phyloP scores from a whole-genome alignment of 208 protist species.

The Entamoeba invadens region DNA sequence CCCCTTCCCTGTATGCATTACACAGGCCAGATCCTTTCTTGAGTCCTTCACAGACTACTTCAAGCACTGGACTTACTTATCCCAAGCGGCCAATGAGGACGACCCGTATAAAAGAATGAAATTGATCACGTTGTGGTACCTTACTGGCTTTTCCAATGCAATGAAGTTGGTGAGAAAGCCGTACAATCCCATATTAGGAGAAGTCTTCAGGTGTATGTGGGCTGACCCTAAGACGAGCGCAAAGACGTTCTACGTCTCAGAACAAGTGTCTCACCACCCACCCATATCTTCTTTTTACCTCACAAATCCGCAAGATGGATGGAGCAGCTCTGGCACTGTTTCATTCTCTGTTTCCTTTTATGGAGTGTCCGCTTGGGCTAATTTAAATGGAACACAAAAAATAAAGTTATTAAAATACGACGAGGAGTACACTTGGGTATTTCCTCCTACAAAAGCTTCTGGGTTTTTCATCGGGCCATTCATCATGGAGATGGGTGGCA shows the following conservation, averaged over 20 bases:
- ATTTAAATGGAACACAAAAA: background rate
- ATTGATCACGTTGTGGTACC: constrained; percentile 43
- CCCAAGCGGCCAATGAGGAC: background rate
- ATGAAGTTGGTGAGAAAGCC: constrained; percentile 60
- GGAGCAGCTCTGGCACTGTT: constrained; percentile 10
- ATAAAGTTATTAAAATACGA: background rate
- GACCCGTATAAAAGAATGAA: constrained; percentile 27
- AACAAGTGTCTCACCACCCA: constrained; percentile 64
- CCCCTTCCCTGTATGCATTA: constrained; percentile 55
- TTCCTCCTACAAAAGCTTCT: background rate
- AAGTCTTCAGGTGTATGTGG: constrained; percentile 52
- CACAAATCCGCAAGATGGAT: constrained; percentile 41
- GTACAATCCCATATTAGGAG: constrained; percentile 65
- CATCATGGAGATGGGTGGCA: background rate
- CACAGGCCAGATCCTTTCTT: constrained; percentile 62
- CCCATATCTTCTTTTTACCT: constrained; percentile 54
- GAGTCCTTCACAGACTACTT: constrained; percentile 56
- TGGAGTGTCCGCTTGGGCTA: background rate
- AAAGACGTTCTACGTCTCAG: constrained; percentile 31
- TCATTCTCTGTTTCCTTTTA: constrained; percentile 14
- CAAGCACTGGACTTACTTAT: constrained; percentile 34
- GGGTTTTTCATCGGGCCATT: background rate
- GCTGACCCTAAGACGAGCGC: constrained; percentile 11
- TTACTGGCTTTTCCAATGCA: constrained; percentile 54
- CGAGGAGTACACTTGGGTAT: background rate